Evolutionary conservation across 2,329 filamentous ascomycete genomes (phyloP), one percentile per base, ranked within the genome.

Genomic region (Colletotrichum filicis): DNA sequence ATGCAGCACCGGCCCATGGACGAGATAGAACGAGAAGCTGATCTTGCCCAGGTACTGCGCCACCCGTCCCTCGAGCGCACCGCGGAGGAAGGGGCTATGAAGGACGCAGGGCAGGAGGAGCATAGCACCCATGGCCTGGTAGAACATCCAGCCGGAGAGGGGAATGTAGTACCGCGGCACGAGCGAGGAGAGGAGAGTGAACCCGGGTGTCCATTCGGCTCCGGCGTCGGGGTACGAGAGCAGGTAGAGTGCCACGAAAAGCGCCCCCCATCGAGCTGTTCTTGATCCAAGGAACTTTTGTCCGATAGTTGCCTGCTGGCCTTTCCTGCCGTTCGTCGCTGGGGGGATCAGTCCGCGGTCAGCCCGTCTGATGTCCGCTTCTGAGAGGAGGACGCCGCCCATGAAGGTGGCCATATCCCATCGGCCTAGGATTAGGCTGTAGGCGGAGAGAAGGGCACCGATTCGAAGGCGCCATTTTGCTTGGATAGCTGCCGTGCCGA

Each of bases 331-430:
- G 5, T 32, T 42, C 6, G 74, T 55, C 24, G 70, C 72, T 2
- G 78, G 76, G 30, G 77, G 74, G 0, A 74, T 58, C 16, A 77
- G 63, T 1, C 71, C 58, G 16, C 68, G 62, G n/a, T 76, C 74
- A 28, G 76, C 71, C 11, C 75, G 75, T 9, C 79, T 75, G 11
- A 84, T 79, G 66, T 84, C 82, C 16, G 82, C 57, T 57, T 85
- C 83, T 0, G 82, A 84, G 26, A 83, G 76, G 7, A 82, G 56
- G 58, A 79, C 79, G 11, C 83, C 83, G 19, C 81, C 83, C 67
- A 85, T 55, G 65, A 85, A 85, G 1, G 79, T 80, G 24, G 80
- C 80, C 76, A 85, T 82, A n/a, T 85, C 83, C 83, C 83, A 85
- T 7, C 82, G 76, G 3, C 81, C 81, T 4, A 84, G 69, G 0